Conservation (phyloP, 306 rosid genomes). For the Abrus pulchellus region DNA sequence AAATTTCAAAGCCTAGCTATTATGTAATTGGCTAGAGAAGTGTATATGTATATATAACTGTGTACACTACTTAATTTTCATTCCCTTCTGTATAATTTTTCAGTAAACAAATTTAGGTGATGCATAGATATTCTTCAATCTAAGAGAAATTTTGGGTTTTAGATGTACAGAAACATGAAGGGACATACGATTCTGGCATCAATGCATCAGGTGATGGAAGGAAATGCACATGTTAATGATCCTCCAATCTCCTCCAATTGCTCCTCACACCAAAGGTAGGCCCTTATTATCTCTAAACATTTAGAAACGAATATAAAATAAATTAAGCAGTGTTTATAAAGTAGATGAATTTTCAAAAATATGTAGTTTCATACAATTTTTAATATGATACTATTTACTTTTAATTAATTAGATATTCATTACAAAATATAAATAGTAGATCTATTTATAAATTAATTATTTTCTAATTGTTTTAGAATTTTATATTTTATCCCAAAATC, state of each 20-base stretch:
- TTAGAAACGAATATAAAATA: neutral
- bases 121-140: neutral
- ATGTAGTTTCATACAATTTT: neutral
- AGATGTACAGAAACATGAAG: constrained; percentile 67
- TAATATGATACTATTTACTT: neutral
- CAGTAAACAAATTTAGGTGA: neutral
- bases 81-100: neutral
- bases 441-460: too few relatives aligned
- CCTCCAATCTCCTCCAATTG: constrained; percentile 39
- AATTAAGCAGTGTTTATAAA: neutral
- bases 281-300: neutral
- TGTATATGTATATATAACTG: neutral
- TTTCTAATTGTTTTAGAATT: too few relatives aligned
- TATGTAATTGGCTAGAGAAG: neutral
- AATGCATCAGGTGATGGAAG: constrained; percentile 35
- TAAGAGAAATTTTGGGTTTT: constrained; percentile 18
- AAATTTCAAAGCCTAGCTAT: neutral
- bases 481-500: too few relatives aligned
- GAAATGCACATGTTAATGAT: constrained; percentile 37
- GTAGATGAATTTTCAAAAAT: neutral
- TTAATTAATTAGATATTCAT: neutral
- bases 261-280: constrained; percentile 57
- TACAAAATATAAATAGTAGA: too few relatives aligned
- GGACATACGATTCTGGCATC: constrained; percentile 12
- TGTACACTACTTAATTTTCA: neutral